Evolutionary conservation across 495 filamentous ascomycete genomes (phyloP), one percentile per base, ranked within the genome.

Genomic region (Trichoderma asperelloides): DNA sequence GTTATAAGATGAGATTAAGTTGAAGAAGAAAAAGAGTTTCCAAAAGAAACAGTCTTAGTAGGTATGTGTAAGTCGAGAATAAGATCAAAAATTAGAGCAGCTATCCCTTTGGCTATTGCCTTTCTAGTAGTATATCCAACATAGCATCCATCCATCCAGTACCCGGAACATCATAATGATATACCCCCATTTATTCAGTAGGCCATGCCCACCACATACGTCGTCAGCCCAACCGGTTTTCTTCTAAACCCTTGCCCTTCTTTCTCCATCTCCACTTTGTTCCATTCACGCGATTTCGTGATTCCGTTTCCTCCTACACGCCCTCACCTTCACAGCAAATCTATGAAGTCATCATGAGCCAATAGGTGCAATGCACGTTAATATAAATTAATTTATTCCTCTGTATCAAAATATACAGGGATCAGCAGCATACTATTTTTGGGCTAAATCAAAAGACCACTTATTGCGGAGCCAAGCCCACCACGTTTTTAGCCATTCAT

Each of bases 71-170:
- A 37, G 33, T 37, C 5, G 33, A 37, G 5, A 7, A 37, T 37
- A 7, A 37, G 9, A 8, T 7, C 33, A 37, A 8, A 8, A 37
- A 37, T 37, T 37, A 37, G 33, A 60, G 51, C 69, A 71, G 65
- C 69, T 70, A 11, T 66, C 67, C 65, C 40, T 39, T 57, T 65
- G 65, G 66, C 67, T 65, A 65, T 47, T 71, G 67, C 65, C 47
- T 60, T 70, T 55, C 40, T 69, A 63, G 33, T 73, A 57, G 23
- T 30, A 28, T 60, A 28, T 60, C 55, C 27, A 27, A 15, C 55
- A 30, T 60, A 8, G 23, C 55, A 60, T 15, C 25, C 23, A 4
- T 37, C 33, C 33, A 37, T 60, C 23, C 55, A 28, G 18, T 60
- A 3, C 55, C 23, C 55, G 55, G 55, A 60, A 11, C 55, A 60